These are phyloP conservation scores for Leccinum sublutescens DNA, from an alignment of 768 basidiomycete species.

Conservation along the genomic window DNA sequence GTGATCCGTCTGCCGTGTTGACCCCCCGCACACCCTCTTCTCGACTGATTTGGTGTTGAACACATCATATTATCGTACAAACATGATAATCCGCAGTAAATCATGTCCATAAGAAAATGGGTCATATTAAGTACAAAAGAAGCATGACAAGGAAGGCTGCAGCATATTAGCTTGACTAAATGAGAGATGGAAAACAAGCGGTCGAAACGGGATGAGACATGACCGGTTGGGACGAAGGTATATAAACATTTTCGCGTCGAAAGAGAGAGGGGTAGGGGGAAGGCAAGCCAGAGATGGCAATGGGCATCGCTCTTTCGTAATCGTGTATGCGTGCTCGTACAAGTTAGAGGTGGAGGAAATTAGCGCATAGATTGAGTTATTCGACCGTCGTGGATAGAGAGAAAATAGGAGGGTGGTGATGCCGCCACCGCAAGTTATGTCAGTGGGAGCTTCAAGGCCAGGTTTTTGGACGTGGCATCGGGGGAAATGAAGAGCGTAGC, in stretches of 20 bases:
- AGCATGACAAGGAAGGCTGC: background rate
- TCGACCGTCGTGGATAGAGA: background rate
- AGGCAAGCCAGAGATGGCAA: background rate
- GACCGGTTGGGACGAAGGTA: background rate
- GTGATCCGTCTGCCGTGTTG: background rate
- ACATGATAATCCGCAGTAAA: background rate
- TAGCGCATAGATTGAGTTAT: background rate
- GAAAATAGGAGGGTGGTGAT: background rate
- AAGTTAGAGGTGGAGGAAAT: background rate
- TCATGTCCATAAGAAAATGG: background rate
- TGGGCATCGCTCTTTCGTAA: background rate
- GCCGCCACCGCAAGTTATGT: slow-evolving; percentile 8
- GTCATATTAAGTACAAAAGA: background rate
- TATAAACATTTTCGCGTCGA: slow-evolving; percentile 9
- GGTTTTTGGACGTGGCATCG: background rate
- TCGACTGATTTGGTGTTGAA: background rate
- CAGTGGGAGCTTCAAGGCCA: background rate
- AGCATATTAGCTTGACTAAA: background rate
- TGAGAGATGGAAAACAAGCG: background rate
- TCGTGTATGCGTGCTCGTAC: background rate
- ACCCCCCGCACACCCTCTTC: background rate
- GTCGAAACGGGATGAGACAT: background rate
- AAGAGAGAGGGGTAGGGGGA: background rate
- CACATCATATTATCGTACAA: slow-evolving; percentile 6
- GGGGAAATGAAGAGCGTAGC: background rate